A percentile compares a stretch with the other conserved stretches of the same genome.
phyloP scores from a whole-genome alignment of 768 basidiomycete species.

The Boletus reticulatus region DNA sequence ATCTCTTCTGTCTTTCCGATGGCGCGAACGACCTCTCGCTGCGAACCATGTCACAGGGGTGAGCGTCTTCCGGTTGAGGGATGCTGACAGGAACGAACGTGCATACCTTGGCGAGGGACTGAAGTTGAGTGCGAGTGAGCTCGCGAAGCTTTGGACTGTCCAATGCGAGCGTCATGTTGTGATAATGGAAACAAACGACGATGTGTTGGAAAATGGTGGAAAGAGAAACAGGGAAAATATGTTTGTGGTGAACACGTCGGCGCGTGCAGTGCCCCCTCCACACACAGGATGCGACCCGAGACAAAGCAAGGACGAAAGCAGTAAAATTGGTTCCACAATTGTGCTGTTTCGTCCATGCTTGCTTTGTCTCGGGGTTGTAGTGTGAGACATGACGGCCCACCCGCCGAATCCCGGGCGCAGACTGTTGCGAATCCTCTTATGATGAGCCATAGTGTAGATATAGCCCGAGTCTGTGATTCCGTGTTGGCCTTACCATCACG shows the following conservation, averaged over 20 bases:
- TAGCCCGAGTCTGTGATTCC: no score
- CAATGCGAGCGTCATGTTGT: slow-evolving; percentile 6
- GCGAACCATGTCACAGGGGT: background rate
- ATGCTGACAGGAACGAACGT: background rate
- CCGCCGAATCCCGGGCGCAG: no score
- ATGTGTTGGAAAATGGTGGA: background rate
- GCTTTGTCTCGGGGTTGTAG: no score
- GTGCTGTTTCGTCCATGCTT: no score
- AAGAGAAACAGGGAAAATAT: background rate
- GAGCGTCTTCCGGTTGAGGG: background rate
- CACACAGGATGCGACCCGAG: background rate
- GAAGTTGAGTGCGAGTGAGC: slow-evolving; percentile 21
- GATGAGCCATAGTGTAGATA: no score
- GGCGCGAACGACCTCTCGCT: slow-evolving; percentile 28
- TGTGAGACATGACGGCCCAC: no score
- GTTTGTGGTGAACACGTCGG: background rate
- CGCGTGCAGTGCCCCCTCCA: no score
- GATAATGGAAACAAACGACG: background rate
- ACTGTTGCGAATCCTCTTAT: no score
- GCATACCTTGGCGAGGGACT: slow-evolving; percentile 25
- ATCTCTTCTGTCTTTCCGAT: slow-evolving; percentile 29
- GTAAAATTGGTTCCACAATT: no score
- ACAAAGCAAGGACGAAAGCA: background rate
- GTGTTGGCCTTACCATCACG: background rate
- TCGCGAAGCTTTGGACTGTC: slow-evolving; percentile 19